These are phyloP conservation scores for Phyllosticta paracitricarpa DNA, from an alignment of 2,329 filamentous ascomycete species.

Conservation along the genomic window DNA sequence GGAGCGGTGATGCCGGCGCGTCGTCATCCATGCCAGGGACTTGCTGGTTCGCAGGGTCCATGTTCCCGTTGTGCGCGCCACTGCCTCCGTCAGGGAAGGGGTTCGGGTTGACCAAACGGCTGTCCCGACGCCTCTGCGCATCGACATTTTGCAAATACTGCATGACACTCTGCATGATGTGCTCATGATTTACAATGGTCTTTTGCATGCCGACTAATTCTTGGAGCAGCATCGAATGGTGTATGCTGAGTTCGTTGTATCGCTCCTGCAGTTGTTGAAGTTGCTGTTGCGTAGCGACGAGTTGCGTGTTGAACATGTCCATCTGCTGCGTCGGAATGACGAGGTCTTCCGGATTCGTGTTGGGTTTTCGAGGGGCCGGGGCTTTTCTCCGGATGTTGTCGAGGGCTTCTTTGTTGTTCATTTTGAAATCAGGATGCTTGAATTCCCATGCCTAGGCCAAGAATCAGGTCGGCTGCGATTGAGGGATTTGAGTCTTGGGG, in stretches of 20 bases:
- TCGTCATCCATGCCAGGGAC: slow-evolving; percentile 45
- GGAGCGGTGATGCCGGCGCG: slow-evolving; percentile 55
- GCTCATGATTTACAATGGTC: slow-evolving; percentile 62
- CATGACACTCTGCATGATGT: slow-evolving; percentile 62
- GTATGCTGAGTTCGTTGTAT: slow-evolving; percentile 65
- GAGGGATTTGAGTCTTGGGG: neutral
- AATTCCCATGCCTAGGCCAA: slow-evolving; percentile 75
- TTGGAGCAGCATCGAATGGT: slow-evolving; percentile 54
- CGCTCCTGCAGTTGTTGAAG: slow-evolving; percentile 78
- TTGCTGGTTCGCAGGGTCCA: slow-evolving; percentile 34
- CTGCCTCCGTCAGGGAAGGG: slow-evolving; percentile 26
- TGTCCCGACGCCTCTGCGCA: slow-evolving; percentile 53
- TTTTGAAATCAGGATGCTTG: slow-evolving; percentile 91
- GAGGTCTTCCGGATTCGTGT: slow-evolving; percentile 50
- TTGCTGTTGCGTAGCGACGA: slow-evolving; percentile 85
- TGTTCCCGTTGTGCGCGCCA: slow-evolving; percentile 33
- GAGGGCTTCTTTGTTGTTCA: slow-evolving; percentile 89
- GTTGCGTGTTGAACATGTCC: slow-evolving; percentile 75
- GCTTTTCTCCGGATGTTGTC: slow-evolving; percentile 96
- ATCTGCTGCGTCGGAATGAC: slow-evolving; percentile 78
- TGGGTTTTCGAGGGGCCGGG: slow-evolving; percentile 72
- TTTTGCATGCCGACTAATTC: slow-evolving; percentile 56
- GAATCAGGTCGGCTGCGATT: neutral
- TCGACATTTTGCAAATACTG: slow-evolving; percentile 56
- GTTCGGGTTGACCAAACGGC: slow-evolving; percentile 34